Evolutionary conservation across 805 yeast genomes (phyloP), one percentile per base, ranked within the genome.

Genomic region (Sporopachydermia quercuum): DNA sequence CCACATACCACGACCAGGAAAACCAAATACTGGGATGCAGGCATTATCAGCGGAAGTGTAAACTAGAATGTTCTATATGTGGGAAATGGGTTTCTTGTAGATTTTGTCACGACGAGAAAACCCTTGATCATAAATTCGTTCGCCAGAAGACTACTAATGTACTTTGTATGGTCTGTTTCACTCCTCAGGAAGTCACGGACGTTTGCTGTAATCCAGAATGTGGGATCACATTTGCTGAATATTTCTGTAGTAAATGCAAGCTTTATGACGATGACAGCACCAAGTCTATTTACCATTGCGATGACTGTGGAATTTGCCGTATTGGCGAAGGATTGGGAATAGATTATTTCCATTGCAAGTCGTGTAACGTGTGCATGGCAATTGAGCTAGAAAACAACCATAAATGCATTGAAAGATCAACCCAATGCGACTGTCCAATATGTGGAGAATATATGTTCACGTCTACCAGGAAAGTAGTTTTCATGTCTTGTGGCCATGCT

Each of bases 401-500:
- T 60, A 71, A 70, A 46, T 89, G 96, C 58, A 77, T 86, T 39
- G 85, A 81, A 50, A 76, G 85, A 48, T 76, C 94, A 4, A 86
- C 95, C 0, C 91, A 81, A 55, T 80, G 94, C 37, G 77, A 86
- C 54, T 87, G 96, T 56, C 94, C 96, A 1, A 84, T 87, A 30
- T 87, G 96, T 59, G 83, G 81, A 42, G 96, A 86, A 49, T 86
- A 77, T 56, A 73, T 87, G 73, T 87, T 87, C 55, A 80, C 85
- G 13, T 78, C 91, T 3, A 74, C 80, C 4, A 69, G 66, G 53
- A 78, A 85, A 6, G 94, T 86, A 35, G 94, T 85, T 15, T 86
- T 87, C 55, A 85, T 87, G 95, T 64, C 67, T 3, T 87, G 97
- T 60, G 96, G 96, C 2, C 97, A 87, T 58, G 83, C 94, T 33